Evolutionary conservation across 129 eudicot species (phyloP).

Genomic region (Artemisia tridentata): DNA sequence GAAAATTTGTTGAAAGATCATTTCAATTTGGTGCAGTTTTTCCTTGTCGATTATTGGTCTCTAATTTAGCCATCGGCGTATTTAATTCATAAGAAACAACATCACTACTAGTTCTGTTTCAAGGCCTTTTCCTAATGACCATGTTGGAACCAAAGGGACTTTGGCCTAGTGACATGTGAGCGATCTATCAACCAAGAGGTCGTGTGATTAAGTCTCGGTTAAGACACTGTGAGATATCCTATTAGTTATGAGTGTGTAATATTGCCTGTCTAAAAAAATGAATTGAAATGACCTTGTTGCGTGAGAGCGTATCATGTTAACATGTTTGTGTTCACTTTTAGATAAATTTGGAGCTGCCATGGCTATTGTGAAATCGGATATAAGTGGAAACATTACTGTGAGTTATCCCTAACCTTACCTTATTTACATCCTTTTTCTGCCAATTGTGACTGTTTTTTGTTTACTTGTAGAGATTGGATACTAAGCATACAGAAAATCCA

Average conservation of each 20-base stretch:
- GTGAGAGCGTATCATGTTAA: not conserved
- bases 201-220: too few species aligned
- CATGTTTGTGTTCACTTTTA: slow-evolving; percentile 26
- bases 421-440: not conserved
- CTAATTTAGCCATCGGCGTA: not conserved
- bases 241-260: not conserved
- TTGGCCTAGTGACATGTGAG: too few species aligned
- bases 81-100: too few species aligned
- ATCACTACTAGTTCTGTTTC: too few species aligned
- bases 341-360: slow-evolving; percentile 92
- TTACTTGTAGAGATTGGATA: slow-evolving; percentile 69
- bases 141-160: too few species aligned
- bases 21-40: too few species aligned
- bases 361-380: slow-evolving; percentile 87
- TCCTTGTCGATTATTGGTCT: not conserved
- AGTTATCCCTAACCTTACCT: slow-evolving; percentile 22
- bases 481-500: slow-evolving; percentile 57
- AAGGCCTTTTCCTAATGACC: too few species aligned
- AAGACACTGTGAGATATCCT: too few species aligned
- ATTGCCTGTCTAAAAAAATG: too few species aligned
- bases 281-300: too few species aligned
- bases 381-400: slow-evolving; percentile 81
- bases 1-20: too few species aligned
- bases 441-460: not conserved
- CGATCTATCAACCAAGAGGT: too few species aligned